Evolutionary conservation across 169 alveolate species (phyloP).

Genomic region (Plasmodium adleri): DNA sequence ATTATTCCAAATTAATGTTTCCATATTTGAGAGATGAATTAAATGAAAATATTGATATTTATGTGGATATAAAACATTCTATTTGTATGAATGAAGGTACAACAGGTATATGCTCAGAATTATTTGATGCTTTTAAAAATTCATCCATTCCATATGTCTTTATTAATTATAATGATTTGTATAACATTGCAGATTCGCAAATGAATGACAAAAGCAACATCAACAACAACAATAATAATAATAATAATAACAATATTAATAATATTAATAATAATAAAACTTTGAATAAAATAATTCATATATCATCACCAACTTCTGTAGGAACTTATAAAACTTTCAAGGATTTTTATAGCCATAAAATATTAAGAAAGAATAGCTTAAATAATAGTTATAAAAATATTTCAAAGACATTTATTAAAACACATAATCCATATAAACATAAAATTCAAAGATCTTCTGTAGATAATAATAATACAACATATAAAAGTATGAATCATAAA

Average conservation of each 20-base stretch:
- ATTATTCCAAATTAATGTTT: conserved; percentile 32
- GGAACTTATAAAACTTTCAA: conserved; percentile 5
- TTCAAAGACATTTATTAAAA: conserved; percentile 2
- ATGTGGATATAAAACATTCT: conserved; percentile 67
- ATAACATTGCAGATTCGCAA: conserved; percentile 61
- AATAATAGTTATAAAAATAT: conserved; percentile 4
- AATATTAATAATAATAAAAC: too few species aligned
- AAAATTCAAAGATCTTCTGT: neutral
- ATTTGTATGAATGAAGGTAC: conserved; percentile 57
- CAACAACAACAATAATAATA: neutral
- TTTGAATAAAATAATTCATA: too few species aligned
- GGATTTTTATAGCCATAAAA: neutral
- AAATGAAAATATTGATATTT: conserved; percentile 43
- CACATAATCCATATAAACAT: neutral
- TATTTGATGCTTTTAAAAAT: conserved; percentile 49
- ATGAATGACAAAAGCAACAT: conserved; percentile 1
- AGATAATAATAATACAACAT: neutral
- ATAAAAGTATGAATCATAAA: conserved; percentile 11
- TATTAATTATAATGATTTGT: conserved; percentile 68
- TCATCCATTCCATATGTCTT: conserved; percentile 52
- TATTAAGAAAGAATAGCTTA: neutral
- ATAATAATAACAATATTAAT: neutral
- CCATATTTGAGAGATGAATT: conserved; percentile 26
- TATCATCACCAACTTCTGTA: neutral
- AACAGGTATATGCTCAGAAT: conserved; percentile 43